Base-by-base conservation (phyloP, 192 early-diverging fungal genomes). In the Backusella circina region DNA sequence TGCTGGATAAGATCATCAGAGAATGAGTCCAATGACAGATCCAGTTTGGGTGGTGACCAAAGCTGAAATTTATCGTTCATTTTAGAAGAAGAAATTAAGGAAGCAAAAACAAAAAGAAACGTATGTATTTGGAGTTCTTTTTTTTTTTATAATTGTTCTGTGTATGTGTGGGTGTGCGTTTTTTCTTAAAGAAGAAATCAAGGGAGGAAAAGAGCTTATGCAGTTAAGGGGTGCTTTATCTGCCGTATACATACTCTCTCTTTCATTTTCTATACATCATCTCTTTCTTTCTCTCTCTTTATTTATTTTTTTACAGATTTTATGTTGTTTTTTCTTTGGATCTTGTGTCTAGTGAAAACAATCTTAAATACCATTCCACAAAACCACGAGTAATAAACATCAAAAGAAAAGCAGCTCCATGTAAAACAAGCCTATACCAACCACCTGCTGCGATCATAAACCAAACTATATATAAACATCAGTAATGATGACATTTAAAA, bases 391-490 rank as follows among this genome's bases (percentile, higher is more conserved):
- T 81, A 18, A 67, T 41, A 39, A 77, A 76, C 76, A 81, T 81
- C 30, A 69, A 66, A 12, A 81, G 21, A 26, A 81, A 70, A 23
- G 76, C 80, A 12, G 69, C 23, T 21, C 47, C 67, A 21, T 75
- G 77, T 61, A 81, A 75, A 28, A 77, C 50, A 35, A 71, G 36
- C 21, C 80, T 67, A 68, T 81, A 81, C 67, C 73, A 77, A 71
- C 68, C 54, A 28, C 80, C 80, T 23, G 69, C 51, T 39, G 33
- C 38, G 68, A 77, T 70, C 18, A 80, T 44, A 18, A 80, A 73
- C 13, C 57, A 70, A 35, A 80, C 79, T 80, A 44, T n/a, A 35
- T 30, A 33, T 30, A 31, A 41, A 67, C 38, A 70, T 30, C 30
- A 38, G 35, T 28, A 47, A 47, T 16, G 44, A 61, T 67, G 26